Conservation (phyloP, 2,329 filamentous ascomycete species). For the Dothistroma septosporum region DNA sequence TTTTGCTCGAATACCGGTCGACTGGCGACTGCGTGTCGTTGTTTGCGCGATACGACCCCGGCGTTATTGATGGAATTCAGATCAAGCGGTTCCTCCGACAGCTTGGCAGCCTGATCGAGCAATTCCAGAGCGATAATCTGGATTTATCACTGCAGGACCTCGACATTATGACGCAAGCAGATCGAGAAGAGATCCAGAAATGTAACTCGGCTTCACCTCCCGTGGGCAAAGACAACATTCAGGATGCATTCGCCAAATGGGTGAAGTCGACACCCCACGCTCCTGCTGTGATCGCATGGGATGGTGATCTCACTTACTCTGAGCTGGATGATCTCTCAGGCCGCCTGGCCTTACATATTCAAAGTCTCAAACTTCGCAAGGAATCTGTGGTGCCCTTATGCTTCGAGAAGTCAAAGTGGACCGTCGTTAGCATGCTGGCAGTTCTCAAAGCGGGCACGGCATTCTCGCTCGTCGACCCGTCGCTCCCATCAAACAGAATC, state of each 20-base stretch:
- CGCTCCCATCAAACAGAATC: constrained; percentile 15
- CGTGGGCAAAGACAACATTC: not conserved
- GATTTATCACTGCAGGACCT: not conserved
- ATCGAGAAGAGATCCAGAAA: constrained; percentile 4
- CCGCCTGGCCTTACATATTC: too few species aligned
- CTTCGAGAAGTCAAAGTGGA: too few species aligned
- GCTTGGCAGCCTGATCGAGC: constrained; percentile 5
- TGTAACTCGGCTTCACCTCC: constrained; percentile 3
- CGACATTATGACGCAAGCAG: constrained; percentile 4
- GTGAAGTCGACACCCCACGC: not conserved
- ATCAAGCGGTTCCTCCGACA: constrained; percentile 5
- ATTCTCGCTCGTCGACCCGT: not conserved
- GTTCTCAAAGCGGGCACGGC: too few species aligned
- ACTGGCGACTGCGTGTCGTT: constrained; percentile 2
- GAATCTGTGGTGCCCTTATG: too few species aligned
- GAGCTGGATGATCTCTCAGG: too few species aligned
- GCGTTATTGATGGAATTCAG: constrained; percentile 3
- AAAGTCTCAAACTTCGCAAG: too few species aligned
- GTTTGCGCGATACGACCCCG: not conserved
- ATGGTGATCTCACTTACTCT: too few species aligned
- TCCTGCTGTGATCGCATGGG: constrained; percentile 9
- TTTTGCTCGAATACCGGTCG: constrained; percentile 5
- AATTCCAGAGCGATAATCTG: not conserved
- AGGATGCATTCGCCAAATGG: constrained; percentile 1
- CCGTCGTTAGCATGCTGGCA: too few species aligned